phyloP scores from a whole-genome alignment of 176 grass and related monocot genomes.

The Rhynchospora breviuscula region DNA sequence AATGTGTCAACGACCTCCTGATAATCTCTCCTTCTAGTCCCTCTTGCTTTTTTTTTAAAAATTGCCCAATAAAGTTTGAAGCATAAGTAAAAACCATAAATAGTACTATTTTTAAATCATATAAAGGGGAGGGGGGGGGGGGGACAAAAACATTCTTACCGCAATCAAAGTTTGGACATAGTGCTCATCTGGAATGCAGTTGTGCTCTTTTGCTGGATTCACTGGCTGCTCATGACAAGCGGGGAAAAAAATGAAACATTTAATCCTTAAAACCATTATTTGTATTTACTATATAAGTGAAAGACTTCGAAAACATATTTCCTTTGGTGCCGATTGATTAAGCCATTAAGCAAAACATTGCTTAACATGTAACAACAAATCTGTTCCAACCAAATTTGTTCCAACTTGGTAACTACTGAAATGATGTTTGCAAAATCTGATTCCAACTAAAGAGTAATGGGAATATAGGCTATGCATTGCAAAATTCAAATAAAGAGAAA shows the following conservation, averaged over 20 bases:
- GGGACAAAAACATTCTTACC: constrained; percentile 36
- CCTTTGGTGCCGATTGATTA: background rate
- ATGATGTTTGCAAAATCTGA: background rate
- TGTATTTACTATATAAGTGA: background rate
- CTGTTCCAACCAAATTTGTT: background rate
- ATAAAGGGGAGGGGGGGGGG: constrained; percentile 9
- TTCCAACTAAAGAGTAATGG: background rate
- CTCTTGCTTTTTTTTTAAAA: constrained; percentile 56
- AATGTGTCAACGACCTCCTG: constrained; percentile 74
- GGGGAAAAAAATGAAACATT: background rate
- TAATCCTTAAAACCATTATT: constrained; percentile 14
- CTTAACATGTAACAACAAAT: constrained; percentile 3
- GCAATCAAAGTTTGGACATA: constrained; percentile 98
- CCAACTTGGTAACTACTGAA: background rate
- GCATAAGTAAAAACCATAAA: constrained; percentile 1
- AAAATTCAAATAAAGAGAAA: background rate
- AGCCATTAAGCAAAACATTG: background rate
- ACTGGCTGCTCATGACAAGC: constrained; percentile 40
- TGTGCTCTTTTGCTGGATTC: constrained; percentile 74
- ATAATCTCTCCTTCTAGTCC: constrained; percentile 92
- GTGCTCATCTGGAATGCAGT: constrained; percentile 99
- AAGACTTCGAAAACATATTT: background rate
- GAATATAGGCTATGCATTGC: background rate
- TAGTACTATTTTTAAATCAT: background rate
- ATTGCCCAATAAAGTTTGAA: background rate